These are phyloP conservation scores for Boletus fagicola DNA, from an alignment of 768 basidiomycete species.

Conservation along the genomic window DNA sequence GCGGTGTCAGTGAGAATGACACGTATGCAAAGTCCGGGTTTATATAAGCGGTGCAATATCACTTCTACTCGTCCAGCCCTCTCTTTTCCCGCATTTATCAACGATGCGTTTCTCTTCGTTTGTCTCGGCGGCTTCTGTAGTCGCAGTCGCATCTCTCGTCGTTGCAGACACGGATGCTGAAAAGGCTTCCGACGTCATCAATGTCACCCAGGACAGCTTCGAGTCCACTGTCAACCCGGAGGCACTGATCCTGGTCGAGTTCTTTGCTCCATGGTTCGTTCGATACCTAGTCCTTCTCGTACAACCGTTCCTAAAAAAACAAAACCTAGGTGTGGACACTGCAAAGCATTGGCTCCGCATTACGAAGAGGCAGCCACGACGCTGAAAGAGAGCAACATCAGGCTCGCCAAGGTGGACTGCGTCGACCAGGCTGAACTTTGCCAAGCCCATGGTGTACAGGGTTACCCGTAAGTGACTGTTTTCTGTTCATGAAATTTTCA, in stretches of 20 bases:
- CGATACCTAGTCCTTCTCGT: background rate
- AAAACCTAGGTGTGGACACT: conserved; percentile 82
- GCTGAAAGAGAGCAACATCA: conserved; percentile 87
- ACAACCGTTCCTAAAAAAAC: background rate
- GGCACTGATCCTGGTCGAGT: conserved; percentile 85
- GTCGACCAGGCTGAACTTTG: conserved; percentile 93
- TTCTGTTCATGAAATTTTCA: background rate
- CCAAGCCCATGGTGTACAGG: conserved; percentile 80
- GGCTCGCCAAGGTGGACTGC: conserved; percentile 95
- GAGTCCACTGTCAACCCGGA: conserved; percentile 62
- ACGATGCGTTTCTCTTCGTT: conserved; percentile 63
- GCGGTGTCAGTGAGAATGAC: conserved; percentile 17
- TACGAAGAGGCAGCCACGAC: conserved; percentile 92
- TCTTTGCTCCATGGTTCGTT: conserved; percentile 83
- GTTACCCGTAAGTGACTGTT: conserved; percentile 76
- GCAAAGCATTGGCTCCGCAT: conserved; percentile 91
- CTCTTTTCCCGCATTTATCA: conserved; percentile 25
- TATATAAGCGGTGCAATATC: conserved; percentile 18
- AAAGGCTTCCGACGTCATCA: conserved; percentile 71
- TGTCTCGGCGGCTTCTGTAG: conserved; percentile 50
- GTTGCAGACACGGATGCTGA: conserved; percentile 44
- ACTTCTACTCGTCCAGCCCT: background rate
- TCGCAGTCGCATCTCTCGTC: conserved; percentile 53
- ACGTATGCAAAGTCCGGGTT: conserved; percentile 28
- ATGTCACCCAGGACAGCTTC: conserved; percentile 68